Evolutionary conservation across 306 rosid genomes (phyloP).

Genomic region (barrel medic (Medicago truncatula)): DNA sequence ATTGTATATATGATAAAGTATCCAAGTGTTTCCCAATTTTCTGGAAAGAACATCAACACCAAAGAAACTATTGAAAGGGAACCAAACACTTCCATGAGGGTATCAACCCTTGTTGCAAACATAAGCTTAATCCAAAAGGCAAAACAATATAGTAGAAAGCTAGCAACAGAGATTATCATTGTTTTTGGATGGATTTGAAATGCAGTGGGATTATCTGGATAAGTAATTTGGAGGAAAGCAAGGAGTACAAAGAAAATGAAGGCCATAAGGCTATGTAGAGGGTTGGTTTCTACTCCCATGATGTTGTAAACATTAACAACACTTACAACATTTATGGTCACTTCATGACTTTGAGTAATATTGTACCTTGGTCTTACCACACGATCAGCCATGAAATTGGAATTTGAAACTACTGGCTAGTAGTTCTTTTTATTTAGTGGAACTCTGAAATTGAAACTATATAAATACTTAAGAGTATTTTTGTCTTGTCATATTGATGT

Average conservation of each 20-base stretch:
- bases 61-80: too few species aligned
- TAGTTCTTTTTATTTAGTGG: not conserved
- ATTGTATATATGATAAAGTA: too few species aligned
- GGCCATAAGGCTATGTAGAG: not conserved
- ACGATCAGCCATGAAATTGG: not conserved
- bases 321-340: not conserved
- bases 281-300: not conserved
- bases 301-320: not conserved
- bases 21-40: too few species aligned
- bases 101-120: not conserved
- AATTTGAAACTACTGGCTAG: not conserved
- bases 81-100: too few species aligned
- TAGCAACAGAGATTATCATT: not conserved
- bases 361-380: not conserved
- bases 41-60: too few species aligned
- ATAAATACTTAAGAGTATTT: not conserved
- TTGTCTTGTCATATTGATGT: not conserved
- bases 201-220: not conserved
- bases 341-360: not conserved
- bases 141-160: slow-evolving; percentile 9
- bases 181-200: not conserved
- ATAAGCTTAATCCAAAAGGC: not conserved
- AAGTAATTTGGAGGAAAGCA: not conserved
- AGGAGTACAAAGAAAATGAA: slow-evolving; percentile 21
- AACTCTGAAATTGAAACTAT: not conserved